Evolutionary conservation across 371 early-diverging fungal species (phyloP), one percentile per base, ranked within the genome.

Genomic region (Mortierella sp.): DNA sequence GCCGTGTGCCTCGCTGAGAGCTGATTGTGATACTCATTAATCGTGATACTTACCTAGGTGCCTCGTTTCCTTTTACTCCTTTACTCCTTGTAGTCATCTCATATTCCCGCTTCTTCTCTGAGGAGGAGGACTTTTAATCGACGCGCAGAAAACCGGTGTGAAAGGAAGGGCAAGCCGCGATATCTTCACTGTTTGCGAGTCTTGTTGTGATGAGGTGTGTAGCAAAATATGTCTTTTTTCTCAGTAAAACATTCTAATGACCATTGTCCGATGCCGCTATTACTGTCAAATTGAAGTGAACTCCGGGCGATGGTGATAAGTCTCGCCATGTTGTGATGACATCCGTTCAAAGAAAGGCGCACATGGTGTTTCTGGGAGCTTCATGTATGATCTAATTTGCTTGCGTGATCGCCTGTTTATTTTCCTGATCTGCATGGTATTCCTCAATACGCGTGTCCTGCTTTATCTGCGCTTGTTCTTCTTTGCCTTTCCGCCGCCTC

Each of bases 71-170:
- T 34, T 45, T 26, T 26, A 63, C 48, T 3, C 73, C 24, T 72
- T 70, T 58, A 52, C 31, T 74, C 54, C 65, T 45, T 19, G 14
- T 76, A 91, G 91, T 91, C 77, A 89, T 91, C 38, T 85, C 91
- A 31, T 91, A 91, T 76, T 86, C 90, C n/a, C 90, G 90, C 42
- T 89, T 86, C 84, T 91, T 91, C 47, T 70, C 90, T 6, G 84
- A 87, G 63, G 89, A 90, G 11, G 89, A 89, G 9, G 89, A 90
- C 44, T 91, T 84, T 76, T 90, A 85, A 26, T 6, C 24, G 24
- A 68, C 2, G 24, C 68, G 68, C 74, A 54, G 16, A 38, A 54
- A 21, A 55, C 16, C 60, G 60, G 38, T 26, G 31, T 21, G 0
- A 47, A 58, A 60, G 38, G 24, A 55, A 50, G 28, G 45, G 21